Evolutionary conservation across 495 filamentous ascomycete species (phyloP).

Genomic region (Hypoxylon lenormandii): DNA sequence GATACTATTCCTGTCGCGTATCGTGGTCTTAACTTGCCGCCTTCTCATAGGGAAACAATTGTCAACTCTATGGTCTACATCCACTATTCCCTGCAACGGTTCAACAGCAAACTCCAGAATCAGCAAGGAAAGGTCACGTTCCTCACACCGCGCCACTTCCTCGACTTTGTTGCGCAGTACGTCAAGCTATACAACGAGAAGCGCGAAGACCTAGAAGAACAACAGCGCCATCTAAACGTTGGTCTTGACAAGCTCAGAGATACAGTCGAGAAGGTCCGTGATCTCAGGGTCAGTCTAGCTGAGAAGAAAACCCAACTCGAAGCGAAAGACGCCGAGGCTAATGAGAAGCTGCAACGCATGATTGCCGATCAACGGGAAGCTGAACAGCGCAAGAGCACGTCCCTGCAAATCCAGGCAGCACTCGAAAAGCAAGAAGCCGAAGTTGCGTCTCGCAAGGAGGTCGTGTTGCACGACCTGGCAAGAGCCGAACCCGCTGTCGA

Average conservation of each 20-base stretch:
- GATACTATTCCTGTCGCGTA: constrained; percentile 93
- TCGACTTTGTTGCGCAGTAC: constrained; percentile 98
- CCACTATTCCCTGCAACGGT: constrained; percentile 88
- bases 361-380: constrained; percentile 95
- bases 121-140: constrained; percentile 91
- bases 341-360: constrained; percentile 97
- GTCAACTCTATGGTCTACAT: constrained; percentile 99
- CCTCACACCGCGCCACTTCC: constrained; percentile 94
- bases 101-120: constrained; percentile 88
- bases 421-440: constrained; percentile 90
- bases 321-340: constrained; percentile 92
- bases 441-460: constrained; percentile 82
- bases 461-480: constrained; percentile 88
- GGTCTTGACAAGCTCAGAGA: constrained; percentile 97
- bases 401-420: constrained; percentile 85
- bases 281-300: constrained; percentile 87
- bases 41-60: constrained; percentile 87
- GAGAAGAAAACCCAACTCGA: constrained; percentile 94
- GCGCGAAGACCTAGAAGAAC: constrained; percentile 96
- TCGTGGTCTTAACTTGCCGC: constrained; percentile 82
- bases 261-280: constrained; percentile 96
- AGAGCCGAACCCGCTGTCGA: constrained; percentile 91
- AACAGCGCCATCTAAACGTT: constrained; percentile 96
- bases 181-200: constrained; percentile 98
- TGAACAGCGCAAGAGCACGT: constrained; percentile 86